These are phyloP conservation scores for Ustilago sp. DNA, from an alignment of 1,284 basidiomycete species.

Conservation along the genomic window DNA sequence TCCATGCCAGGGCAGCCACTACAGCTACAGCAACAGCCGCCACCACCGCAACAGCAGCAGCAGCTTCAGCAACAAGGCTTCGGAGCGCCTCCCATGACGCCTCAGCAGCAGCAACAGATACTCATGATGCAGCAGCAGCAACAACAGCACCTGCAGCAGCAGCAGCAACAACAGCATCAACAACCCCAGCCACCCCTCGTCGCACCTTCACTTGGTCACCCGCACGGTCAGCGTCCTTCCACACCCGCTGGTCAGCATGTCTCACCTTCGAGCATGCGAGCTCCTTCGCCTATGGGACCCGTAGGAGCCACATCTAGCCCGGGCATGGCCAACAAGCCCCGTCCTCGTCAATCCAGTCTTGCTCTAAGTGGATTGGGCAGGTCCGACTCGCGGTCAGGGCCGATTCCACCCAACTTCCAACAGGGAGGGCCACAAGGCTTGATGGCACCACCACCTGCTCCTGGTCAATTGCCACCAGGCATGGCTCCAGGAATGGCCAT, in stretches of 20 bases:
- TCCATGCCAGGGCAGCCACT: constrained; percentile 8
- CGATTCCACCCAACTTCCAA: constrained; percentile 26
- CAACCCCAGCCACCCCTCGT: constrained; percentile 39
- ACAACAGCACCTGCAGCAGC: constrained; percentile 20
- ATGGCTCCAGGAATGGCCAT: constrained; percentile 31
- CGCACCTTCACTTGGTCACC: constrained; percentile 38
- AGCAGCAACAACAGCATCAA: constrained; percentile 51
- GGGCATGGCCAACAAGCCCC: constrained; percentile 32
- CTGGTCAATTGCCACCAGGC: constrained; percentile 39
- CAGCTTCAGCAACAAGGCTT: constrained; percentile 25
- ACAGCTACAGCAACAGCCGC: constrained; percentile 24
- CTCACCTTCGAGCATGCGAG: constrained; percentile 49
- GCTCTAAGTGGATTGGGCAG: constrained; percentile 36
- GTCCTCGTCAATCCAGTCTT: constrained; percentile 46
- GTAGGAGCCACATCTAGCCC: constrained; percentile 42
- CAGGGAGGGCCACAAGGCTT: constrained; percentile 37
- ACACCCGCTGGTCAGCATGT: constrained; percentile 43
- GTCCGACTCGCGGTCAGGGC: constrained; percentile 47
- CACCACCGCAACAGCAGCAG: constrained; percentile 30
- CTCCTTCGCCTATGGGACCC: constrained; percentile 45
- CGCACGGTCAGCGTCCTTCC: constrained; percentile 43
- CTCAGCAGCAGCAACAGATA: constrained; percentile 42
- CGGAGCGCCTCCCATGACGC: constrained; percentile 26
- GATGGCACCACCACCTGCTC: constrained; percentile 53
- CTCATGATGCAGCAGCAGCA: constrained; percentile 37